A percentile compares a stretch with the other conserved stretches of the same genome.
These are phyloP conservation scores for Comarum palustre DNA, from an alignment of 306 rosid species.

Conservation along the genomic window DNA sequence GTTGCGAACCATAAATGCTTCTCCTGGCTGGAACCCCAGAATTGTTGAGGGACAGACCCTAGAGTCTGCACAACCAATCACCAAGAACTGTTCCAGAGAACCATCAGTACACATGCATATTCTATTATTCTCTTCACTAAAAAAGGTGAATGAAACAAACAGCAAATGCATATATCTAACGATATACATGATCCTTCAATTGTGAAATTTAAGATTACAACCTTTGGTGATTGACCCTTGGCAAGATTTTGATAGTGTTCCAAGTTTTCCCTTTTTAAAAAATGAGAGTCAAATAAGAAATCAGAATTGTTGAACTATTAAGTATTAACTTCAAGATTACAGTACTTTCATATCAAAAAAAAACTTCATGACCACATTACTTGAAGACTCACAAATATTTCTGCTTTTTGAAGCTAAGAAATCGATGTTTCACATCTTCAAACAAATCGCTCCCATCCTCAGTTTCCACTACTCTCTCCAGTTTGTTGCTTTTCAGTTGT, in stretches of 20 bases:
- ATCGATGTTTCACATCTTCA: constrained; percentile 61
- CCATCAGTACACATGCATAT: constrained; percentile 38
- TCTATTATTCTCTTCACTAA: background rate
- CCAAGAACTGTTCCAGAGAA: constrained; percentile 75
- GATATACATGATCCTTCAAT: constrained; percentile 1
- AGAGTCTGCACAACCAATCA: constrained; percentile 97
- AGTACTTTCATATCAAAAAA: background rate
- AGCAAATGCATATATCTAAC: constrained; percentile 13
- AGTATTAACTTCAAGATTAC: constrained; percentile 15
- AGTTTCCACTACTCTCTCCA: constrained; percentile 36
- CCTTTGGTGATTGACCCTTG: constrained; percentile 81
- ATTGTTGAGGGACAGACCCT: constrained; percentile 88
- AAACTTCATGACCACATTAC: constrained; percentile 18
- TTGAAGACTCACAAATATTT: constrained; percentile 58
- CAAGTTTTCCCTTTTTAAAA: constrained; percentile 46
- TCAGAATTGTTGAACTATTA: background rate
- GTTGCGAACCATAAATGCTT: constrained; percentile 81
- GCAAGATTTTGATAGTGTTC: constrained; percentile 76
- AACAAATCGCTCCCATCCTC: constrained; percentile 48
- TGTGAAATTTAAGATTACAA: constrained; percentile 17
- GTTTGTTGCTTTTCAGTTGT: constrained; percentile 42
- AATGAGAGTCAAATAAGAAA: constrained; percentile 29
- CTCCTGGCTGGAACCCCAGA: constrained; percentile 94
- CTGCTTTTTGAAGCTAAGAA: constrained; percentile 64
- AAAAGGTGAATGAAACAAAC: constrained; percentile 6